Evolutionary conservation across 2,329 filamentous ascomycete species (phyloP), one percentile per base, ranked within the genome.

Genomic region (Mycogone perniciosa): DNA sequence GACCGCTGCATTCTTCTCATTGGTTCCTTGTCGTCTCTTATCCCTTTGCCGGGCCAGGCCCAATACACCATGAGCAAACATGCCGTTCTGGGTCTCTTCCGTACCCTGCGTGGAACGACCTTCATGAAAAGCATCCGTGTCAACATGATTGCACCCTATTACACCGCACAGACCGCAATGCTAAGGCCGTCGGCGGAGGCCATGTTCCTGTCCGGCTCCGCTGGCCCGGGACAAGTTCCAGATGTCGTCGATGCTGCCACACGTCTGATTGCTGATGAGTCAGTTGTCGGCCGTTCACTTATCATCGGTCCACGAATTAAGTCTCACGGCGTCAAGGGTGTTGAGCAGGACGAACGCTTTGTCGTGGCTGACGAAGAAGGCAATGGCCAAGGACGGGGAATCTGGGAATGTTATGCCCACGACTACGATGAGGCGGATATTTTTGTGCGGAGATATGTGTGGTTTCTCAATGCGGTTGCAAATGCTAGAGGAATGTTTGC

Each of bases 111-210:
- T 11, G 63, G 70, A 4, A 76, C 75, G 0, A 69, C 75, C 2
- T 63, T 60, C 34, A 27, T 52, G 6, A 66, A 73, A 39, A 78
- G 79, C 27, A 67, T 87, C 39, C 74, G 85, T 41, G 70, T 85
- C 53, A 88, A 87, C 61, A 71, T 86, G 60, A 63, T 88, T n/a
- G 77, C 76, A 52, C 84, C 84, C 0, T 87, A 86, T 65, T 87
- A 85, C 63, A 70, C 75, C 59, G 77, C 82, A 57, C 84, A 80
- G 10, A 78, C 81, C n/a, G 74, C 62, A 56, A 70, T 70, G 65
- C 57, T 87, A 41, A 62, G 84, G 4, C 66, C 73, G 1, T 52
- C 66, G 1, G 50, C 57, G 1, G 80, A 71, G 13, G 71, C 77
- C 30, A 54, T 76, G 2, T 52, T 84, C 11, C 70, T 86, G 2